phyloP scores from a whole-genome alignment of 2,329 filamentous ascomycete genomes.

The Proliferodiscus dingleyae region DNA sequence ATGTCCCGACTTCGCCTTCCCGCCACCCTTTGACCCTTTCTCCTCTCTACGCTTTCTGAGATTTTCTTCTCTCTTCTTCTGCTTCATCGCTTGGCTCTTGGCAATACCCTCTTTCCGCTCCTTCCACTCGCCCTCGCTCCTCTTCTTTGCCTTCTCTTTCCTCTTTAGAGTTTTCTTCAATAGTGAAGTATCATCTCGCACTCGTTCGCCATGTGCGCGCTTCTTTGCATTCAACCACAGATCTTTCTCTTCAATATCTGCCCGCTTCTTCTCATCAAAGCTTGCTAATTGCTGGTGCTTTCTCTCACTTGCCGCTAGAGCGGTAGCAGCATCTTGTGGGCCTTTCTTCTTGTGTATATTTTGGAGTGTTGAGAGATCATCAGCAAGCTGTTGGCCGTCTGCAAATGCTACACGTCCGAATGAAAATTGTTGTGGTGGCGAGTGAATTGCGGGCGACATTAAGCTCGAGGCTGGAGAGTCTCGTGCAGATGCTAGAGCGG shows the following conservation, averaged over 20 bases:
- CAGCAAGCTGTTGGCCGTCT: slow-evolving; percentile 76
- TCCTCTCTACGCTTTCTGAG: slow-evolving; percentile 69
- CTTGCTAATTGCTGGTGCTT: slow-evolving; percentile 75
- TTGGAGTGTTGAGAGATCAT: slow-evolving; percentile 57
- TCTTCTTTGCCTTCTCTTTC: slow-evolving; percentile 83
- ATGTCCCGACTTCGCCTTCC: slow-evolving; percentile 39
- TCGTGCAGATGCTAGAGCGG: slow-evolving; percentile 53
- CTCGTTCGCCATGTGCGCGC: slow-evolving; percentile 81
- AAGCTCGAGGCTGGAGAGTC: slow-evolving; percentile 52
- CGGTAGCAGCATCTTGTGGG: slow-evolving; percentile 77
- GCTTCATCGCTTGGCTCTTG: slow-evolving; percentile 71
- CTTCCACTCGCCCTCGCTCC: slow-evolving; percentile 85
- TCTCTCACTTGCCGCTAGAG: slow-evolving; percentile 79
- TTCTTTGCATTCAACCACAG: slow-evolving; percentile 88
- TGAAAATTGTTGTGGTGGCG: slow-evolving; percentile 66
- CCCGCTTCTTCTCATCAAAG: slow-evolving; percentile 74
- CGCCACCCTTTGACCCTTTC: slow-evolving; percentile 61
- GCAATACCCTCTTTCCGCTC: slow-evolving; percentile 68
- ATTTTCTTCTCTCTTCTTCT: slow-evolving; percentile 79
- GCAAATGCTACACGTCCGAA: slow-evolving; percentile 90
- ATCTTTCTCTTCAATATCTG: slow-evolving; percentile 89
- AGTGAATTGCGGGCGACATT: slow-evolving; percentile 50
- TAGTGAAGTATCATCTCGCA: slow-evolving; percentile 78
- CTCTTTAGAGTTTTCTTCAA: slow-evolving; percentile 94
- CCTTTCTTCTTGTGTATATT: slow-evolving; percentile 73